Conservation (phyloP, 2,329 filamentous ascomycete species). For the Scedosporium minutisporum region DNA sequence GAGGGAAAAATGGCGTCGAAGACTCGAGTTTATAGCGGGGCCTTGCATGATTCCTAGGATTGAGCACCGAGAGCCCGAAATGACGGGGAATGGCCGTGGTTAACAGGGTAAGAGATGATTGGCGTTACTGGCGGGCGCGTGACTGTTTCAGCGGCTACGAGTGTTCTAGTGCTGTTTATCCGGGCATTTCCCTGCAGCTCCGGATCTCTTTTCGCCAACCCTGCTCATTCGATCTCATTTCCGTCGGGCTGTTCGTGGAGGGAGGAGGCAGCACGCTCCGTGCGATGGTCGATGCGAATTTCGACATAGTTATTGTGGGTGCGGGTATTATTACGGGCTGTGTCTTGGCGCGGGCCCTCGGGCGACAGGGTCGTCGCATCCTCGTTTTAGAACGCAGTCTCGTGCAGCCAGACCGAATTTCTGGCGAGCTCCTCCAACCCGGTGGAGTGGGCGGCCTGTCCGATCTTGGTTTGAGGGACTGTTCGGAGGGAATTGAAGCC, state of each 20-base stretch:
- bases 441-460: neutral
- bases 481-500: neutral
- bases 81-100: too few relatives aligned
- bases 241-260: neutral
- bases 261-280: too few relatives aligned
- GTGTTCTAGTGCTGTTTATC: too few relatives aligned
- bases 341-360: slow-evolving; percentile 73
- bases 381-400: slow-evolving; percentile 39
- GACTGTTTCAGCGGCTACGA: too few relatives aligned
- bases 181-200: too few relatives aligned
- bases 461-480: neutral
- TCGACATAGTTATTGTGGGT: slow-evolving; percentile 70
- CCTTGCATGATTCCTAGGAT: too few relatives aligned
- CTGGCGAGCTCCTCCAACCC: neutral
- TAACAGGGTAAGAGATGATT: too few relatives aligned
- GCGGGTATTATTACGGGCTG: slow-evolving; percentile 86
- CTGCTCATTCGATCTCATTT: neutral
- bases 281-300: neutral
- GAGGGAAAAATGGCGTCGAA: too few relatives aligned
- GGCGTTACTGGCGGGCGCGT: too few relatives aligned
- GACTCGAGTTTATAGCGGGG: too few relatives aligned
- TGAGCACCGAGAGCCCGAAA: too few relatives aligned
- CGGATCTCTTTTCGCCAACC: neutral
- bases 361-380: slow-evolving; percentile 82
- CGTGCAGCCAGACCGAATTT: neutral